Base-by-base conservation (phyloP, 805 yeast genomes). In the Pichia pseudocactophila region DNA sequence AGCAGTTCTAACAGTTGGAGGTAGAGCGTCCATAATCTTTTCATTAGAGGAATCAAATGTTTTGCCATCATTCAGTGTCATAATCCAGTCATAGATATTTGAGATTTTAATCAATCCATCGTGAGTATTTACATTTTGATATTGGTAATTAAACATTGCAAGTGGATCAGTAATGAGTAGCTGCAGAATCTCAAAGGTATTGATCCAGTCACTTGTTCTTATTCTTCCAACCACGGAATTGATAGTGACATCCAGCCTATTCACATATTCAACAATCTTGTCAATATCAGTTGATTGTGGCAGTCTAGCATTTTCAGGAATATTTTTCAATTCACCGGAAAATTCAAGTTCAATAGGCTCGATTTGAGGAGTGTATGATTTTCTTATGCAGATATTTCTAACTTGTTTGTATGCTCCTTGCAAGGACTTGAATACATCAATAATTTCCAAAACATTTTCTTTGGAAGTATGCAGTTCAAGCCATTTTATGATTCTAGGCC, bases 131-230 rank as follows among this genome's bases (percentile, higher is more conserved):
- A 47, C 43, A 39, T 52, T 62, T 49, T 65, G 78, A 42, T 63
- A 61, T 45, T 62, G 73, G 56, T 78, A 73, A 39, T 71, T 66
- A 55, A 82, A 80, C 44, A 87, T 63, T 8, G 80, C 72, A 10
- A 74, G 62, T 28, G 73, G 57, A 37, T 72, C 77, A 18, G 76
- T 74, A 20, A 80, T 74, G 45, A 82, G 80, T 27, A 74, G 65
- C 56, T 89, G 96, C 36, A 90, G 61, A 1, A 80, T 62, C 54
- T 86, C 90, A 57, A 76, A 83, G 3, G 81, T 74, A 42, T 73
- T 71, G 40, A 86, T 67, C 96, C 97, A 90, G 52, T 89, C 95
- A 46, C 73, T 74, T 11, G 77, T 59, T 11, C 76, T 70, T 28
- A 82, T 71, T 10, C 76, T 71, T 22, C 63, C 66, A 55, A 81